phyloP scores from a whole-genome alignment of 2,329 filamentous ascomycete genomes.

The Fusarium sp. region DNA sequence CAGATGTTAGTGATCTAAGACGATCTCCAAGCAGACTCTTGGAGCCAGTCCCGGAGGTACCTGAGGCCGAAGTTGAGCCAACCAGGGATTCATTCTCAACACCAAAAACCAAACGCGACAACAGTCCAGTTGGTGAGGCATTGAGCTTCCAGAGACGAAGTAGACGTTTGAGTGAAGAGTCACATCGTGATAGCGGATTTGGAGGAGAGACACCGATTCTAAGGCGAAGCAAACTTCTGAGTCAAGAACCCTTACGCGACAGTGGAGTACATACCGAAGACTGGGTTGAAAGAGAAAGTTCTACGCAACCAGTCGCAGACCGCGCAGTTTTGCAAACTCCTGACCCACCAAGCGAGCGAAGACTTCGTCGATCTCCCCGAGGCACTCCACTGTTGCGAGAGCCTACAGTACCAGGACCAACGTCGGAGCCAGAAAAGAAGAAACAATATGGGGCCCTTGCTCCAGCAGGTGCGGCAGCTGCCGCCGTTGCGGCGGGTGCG shows the following conservation, averaged over 20 bases:
- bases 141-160: conserved; percentile 54
- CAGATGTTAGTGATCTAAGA: conserved; percentile 55
- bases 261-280: conserved; percentile 69
- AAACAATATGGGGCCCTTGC: conserved; percentile 50
- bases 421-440: conserved; percentile 62
- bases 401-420: conserved; percentile 52
- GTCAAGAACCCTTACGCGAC: conserved; percentile 60
- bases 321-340: conserved; percentile 45
- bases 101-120: conserved; percentile 54
- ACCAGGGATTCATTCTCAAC: conserved; percentile 23
- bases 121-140: conserved; percentile 55
- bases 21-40: conserved; percentile 60
- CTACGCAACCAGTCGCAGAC: conserved; percentile 40
- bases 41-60: conserved; percentile 64
- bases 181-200: conserved; percentile 65
- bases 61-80: conserved; percentile 58
- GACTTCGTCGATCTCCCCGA: conserved; percentile 50
- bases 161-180: conserved; percentile 51
- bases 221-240: conserved; percentile 51
- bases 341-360: conserved; percentile 46
- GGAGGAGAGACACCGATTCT: conserved; percentile 58
- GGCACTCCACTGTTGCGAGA: conserved; percentile 57
- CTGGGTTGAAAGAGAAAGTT: conserved; percentile 51
- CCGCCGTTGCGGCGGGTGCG: conserved; percentile 28
- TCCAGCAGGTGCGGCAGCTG: conserved; percentile 26